phyloP scores from a whole-genome alignment of 768 basidiomycete genomes.

The Fomitopsis serialis region DNA sequence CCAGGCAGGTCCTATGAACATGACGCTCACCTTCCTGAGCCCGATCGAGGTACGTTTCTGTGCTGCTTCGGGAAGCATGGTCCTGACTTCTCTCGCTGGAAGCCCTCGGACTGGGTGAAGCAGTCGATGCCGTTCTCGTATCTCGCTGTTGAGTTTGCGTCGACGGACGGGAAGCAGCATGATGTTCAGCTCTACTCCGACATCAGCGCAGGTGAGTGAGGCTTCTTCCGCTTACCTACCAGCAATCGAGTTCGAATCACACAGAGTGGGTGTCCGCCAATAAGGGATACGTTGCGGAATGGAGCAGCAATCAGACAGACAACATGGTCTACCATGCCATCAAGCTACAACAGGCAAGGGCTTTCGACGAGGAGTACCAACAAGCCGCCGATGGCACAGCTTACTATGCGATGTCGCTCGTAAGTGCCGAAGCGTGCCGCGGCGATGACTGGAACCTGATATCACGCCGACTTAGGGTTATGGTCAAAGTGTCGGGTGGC shows the following conservation, averaged over 20 bases:
- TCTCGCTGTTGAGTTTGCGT: constrained; percentile 22
- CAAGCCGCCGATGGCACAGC: constrained; percentile 10
- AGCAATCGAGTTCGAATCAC: not conserved
- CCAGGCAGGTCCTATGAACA: constrained; percentile 28
- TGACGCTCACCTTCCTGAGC: constrained; percentile 33
- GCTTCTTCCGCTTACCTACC: not conserved
- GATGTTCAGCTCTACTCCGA: constrained; percentile 33
- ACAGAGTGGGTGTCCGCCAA: constrained; percentile 13
- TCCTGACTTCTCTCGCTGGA: not conserved
- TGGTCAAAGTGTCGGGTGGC: constrained; percentile 7
- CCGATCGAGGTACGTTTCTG: constrained; percentile 29
- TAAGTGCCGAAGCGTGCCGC: not conserved
- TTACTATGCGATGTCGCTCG: constrained; percentile 11
- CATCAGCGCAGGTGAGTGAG: constrained; percentile 29
- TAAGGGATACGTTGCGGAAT: not conserved
- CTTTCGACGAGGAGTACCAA: constrained; percentile 1
- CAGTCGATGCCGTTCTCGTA: constrained; percentile 37
- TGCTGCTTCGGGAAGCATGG: not conserved
- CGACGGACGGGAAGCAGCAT: constrained; percentile 28
- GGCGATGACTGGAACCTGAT: not conserved
- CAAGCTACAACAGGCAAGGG: not conserved
- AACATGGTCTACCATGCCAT: constrained; percentile 9
- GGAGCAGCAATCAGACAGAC: constrained; percentile 5
- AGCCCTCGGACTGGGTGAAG: constrained; percentile 30
- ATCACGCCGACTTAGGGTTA: too few relatives aligned